Evolutionary conservation across 495 filamentous ascomycete genomes (phyloP).

Genomic region (Xylaria flabelliformis): DNA sequence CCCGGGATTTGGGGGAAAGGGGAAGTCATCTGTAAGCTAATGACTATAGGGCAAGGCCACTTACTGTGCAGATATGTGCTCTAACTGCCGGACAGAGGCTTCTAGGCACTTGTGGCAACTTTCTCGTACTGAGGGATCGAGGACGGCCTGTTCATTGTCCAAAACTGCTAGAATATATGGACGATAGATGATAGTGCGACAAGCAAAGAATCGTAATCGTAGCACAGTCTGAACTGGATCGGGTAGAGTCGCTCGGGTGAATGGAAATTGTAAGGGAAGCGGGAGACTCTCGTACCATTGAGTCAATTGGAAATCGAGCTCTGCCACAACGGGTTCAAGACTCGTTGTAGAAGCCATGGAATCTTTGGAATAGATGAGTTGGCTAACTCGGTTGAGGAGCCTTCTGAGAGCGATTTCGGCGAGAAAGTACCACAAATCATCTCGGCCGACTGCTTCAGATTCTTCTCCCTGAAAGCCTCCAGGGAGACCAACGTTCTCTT

Average conservation of each 20-base stretch:
- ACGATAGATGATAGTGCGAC: constrained; percentile 83
- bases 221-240: constrained; percentile 82
- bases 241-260: constrained; percentile 65
- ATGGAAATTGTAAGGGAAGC: constrained; percentile 75
- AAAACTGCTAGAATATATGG: constrained; percentile 82
- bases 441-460: constrained; percentile 67
- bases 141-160: constrained; percentile 73
- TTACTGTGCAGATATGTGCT: constrained; percentile 78
- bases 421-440: constrained; percentile 85
- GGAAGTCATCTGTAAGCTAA: not conserved
- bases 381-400: constrained; percentile 78
- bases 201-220: constrained; percentile 79
- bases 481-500: constrained; percentile 79
- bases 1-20: not conserved
- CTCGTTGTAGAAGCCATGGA: constrained; percentile 70
- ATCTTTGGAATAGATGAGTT: constrained; percentile 80
- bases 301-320: constrained; percentile 80
- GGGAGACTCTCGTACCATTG: constrained; percentile 86
- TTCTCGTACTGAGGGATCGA: constrained; percentile 73
- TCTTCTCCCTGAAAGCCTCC: constrained; percentile 76
- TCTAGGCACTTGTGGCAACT: constrained; percentile 83
- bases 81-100: constrained; percentile 78
- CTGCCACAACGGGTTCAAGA: constrained; percentile 75
- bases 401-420: constrained; percentile 80
- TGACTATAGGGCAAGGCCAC: constrained; percentile 36